Evolutionary conservation across 2,329 filamentous ascomycete species (phyloP).

Genomic region (Cladosporium halotolerans): DNA sequence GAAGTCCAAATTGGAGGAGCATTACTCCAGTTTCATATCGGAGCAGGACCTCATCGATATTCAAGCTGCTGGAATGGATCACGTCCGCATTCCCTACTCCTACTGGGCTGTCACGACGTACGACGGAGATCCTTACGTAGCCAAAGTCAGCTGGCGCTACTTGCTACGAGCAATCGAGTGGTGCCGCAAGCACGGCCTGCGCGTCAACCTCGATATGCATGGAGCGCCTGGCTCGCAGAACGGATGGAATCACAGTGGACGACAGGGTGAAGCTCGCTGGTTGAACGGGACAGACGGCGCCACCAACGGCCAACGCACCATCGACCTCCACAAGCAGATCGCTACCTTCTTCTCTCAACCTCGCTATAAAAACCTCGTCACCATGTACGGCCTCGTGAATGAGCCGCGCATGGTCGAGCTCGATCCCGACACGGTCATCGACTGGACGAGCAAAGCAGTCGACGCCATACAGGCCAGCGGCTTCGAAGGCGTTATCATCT

Average conservation of each 20-base stretch:
- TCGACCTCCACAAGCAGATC: slow-evolving; percentile 81
- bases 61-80: slow-evolving; percentile 79
- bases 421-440: slow-evolving; percentile 58
- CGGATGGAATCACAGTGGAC: slow-evolving; percentile 94
- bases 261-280: slow-evolving; percentile 76
- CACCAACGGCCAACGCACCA: slow-evolving; percentile 69
- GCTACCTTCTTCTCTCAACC: slow-evolving; percentile 89
- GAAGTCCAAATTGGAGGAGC: slow-evolving; percentile 68
- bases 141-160: slow-evolving; percentile 85
- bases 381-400: slow-evolving; percentile 91
- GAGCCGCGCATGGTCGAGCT: slow-evolving; percentile 79
- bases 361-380: slow-evolving; percentile 84
- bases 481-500: slow-evolving; percentile 65
- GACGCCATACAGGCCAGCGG: slow-evolving; percentile 70
- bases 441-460: slow-evolving; percentile 74
- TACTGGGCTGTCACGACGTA: slow-evolving; percentile 93
- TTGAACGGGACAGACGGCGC: slow-evolving; percentile 81
- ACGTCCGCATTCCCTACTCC: slow-evolving; percentile 90
- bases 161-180: slow-evolving; percentile 89
- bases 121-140: slow-evolving; percentile 78
- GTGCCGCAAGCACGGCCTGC: slow-evolving; percentile 82
- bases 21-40: slow-evolving; percentile 84
- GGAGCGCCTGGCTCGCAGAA: slow-evolving; percentile 91
- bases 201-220: slow-evolving; percentile 89
- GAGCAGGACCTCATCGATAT: slow-evolving; percentile 82